A percentile compares a stretch with the other conserved stretches of the same genome.
Conservation (phyloP, 805 yeast genomes). For the Lachancea mirantina region DNA sequence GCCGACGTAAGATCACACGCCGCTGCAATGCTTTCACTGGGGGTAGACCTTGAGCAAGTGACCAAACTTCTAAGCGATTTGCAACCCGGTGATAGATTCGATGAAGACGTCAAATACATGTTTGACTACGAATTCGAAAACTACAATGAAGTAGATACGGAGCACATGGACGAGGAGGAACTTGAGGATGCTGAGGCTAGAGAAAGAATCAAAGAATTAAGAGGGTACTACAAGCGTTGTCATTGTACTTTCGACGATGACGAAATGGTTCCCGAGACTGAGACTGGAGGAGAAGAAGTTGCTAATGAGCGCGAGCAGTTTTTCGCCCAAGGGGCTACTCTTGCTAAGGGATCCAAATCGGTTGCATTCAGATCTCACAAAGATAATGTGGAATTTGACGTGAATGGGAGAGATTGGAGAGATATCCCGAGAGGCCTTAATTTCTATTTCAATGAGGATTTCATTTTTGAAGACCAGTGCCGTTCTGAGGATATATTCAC, state of each 20-base stretch:
- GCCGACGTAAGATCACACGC: conserved; percentile 54
- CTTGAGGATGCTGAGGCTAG: conserved; percentile 17
- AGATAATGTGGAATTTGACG: conserved; percentile 44
- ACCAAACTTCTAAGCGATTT: conserved; percentile 48
- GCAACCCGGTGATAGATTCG: conserved; percentile 56
- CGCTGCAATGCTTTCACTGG: conserved; percentile 47
- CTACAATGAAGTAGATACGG: conserved; percentile 32
- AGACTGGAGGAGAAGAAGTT: conserved; percentile 22
- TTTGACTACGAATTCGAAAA: conserved; percentile 50
- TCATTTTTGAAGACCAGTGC: conserved; percentile 16
- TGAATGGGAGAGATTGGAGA: conserved; percentile 62
- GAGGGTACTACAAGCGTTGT: conserved; percentile 30
- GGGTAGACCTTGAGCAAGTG: conserved; percentile 41
- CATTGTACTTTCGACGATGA: conserved; percentile 34
- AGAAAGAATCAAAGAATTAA: conserved; percentile 16
- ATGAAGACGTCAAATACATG: conserved; percentile 58
- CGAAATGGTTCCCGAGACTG: conserved; percentile 21
- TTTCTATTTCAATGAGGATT: conserved; percentile 27
- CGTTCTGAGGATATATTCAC: conserved; percentile 10
- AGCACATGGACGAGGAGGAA: conserved; percentile 18
- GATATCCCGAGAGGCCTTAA: conserved; percentile 61
- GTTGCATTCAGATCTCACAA: conserved; percentile 32
- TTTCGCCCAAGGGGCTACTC: conserved; percentile 1
- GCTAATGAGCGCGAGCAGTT: conserved; percentile 10
- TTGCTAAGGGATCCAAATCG: conserved; percentile 12